Percentiles rank a stretch among this genome's conserved stretches.
Evolutionary conservation across 106 monocot genomes (phyloP).

Genomic region (Phalaenopsis equestris): DNA sequence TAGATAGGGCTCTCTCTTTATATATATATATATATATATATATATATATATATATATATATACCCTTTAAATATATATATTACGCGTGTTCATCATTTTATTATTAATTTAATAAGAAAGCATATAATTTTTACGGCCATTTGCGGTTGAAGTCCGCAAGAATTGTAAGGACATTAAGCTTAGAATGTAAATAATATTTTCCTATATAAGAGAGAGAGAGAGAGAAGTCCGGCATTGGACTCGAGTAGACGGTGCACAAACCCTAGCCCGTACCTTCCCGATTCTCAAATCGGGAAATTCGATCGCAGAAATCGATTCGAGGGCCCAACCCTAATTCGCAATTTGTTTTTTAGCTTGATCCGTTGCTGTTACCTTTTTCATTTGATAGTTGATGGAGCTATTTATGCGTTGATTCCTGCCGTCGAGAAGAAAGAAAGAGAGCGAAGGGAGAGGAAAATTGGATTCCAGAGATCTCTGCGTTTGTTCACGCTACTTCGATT

Average conservation of each 20-base stretch:
- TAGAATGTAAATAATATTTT: neutral
- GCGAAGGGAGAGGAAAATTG: neutral
- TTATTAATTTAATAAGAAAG: neutral
- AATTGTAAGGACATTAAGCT: no score
- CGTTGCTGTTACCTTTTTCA: conserved; percentile 3
- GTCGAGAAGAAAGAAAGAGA: neutral
- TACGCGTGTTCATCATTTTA: no score
- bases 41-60: no score
- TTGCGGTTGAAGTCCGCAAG: neutral
- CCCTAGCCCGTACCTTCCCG: neutral
- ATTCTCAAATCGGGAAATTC: neutral
- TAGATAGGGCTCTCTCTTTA: no score
- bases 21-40: no score
- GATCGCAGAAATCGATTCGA: neutral
- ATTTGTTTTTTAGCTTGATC: conserved; percentile 4
- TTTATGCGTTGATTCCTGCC: neutral
- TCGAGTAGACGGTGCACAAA: neutral
- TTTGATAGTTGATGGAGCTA: neutral
- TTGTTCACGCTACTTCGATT: neutral
- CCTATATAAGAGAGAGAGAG: neutral
- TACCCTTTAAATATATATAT: no score
- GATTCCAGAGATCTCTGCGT: neutral
- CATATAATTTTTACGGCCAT: neutral
- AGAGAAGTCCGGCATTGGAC: neutral
- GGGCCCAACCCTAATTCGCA: conserved; percentile 1